Evolutionary conservation across 2,329 filamentous ascomycete species (phyloP).

Genomic region (Colletotrichum salicis): DNA sequence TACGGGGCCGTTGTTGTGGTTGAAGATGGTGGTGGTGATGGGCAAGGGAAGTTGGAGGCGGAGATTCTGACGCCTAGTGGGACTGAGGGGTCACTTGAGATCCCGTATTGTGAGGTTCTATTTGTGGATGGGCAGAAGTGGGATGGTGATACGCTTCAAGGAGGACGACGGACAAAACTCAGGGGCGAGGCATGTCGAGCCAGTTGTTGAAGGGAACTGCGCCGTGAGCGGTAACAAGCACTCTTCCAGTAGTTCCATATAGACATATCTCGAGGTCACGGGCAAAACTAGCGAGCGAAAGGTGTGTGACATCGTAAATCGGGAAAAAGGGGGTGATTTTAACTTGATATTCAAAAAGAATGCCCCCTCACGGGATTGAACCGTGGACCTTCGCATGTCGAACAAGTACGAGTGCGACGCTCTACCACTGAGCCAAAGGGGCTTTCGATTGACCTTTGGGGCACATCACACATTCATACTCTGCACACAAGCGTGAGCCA

Average conservation of each 20-base stretch:
- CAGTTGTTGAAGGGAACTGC: not conserved
- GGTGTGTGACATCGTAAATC: too few relatives aligned
- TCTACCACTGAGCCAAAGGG: slow-evolving; percentile 37
- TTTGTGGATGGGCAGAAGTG: not conserved
- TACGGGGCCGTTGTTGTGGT: slow-evolving; percentile 8
- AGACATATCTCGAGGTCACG: not conserved
- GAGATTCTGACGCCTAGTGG: slow-evolving; percentile 19
- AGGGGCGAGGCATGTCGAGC: slow-evolving; percentile 5
- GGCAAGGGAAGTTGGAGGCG: slow-evolving; percentile 4
- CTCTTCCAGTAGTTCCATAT: too few relatives aligned
- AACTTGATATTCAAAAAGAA: not conserved
- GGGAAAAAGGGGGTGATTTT: not conserved
- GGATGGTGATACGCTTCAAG: not conserved
- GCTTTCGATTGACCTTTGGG: too few relatives aligned
- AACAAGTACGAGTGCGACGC: slow-evolving; percentile 32
- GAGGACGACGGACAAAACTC: slow-evolving; percentile 8
- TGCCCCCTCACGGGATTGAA: slow-evolving; percentile 37
- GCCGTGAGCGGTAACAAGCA: too few relatives aligned
- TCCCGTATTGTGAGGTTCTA: slow-evolving; percentile 6
- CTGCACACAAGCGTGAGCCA: too few relatives aligned
- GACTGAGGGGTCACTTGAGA: not conserved
- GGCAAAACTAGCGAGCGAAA: too few relatives aligned
- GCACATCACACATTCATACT: not conserved
- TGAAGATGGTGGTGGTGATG: not conserved
- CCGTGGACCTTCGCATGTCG: slow-evolving; percentile 35